Evolutionary conservation across 768 basidiomycete genomes (phyloP).

Genomic region (Cystofilobasidium macerans): DNA sequence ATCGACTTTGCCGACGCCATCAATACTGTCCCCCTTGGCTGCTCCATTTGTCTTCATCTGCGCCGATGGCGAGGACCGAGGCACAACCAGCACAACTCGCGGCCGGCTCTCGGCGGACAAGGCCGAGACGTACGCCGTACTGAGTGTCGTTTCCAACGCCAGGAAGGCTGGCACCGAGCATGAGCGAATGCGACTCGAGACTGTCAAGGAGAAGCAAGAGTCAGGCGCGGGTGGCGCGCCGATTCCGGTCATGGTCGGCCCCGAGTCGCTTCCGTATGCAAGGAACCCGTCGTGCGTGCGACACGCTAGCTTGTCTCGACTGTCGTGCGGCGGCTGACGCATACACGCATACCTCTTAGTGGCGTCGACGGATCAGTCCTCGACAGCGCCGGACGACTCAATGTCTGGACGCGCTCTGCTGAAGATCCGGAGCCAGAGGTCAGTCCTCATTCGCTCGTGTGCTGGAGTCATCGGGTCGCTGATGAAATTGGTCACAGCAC

Average conservation of each 20-base stretch:
- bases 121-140: neutral
- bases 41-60: slow-evolving; percentile 7
- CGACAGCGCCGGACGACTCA: slow-evolving; percentile 20
- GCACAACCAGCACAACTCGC: no score
- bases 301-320: neutral
- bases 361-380: slow-evolving; percentile 25
- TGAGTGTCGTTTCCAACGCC: neutral
- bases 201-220: neutral
- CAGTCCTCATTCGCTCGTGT: no score
- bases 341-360: neutral
- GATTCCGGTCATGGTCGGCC: slow-evolving; percentile 23
- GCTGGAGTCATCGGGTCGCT: no score
- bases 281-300: slow-evolving; percentile 21
- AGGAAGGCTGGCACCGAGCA: neutral
- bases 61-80: neutral
- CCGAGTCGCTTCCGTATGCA: slow-evolving; percentile 25
- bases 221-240: neutral
- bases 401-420: slow-evolving; percentile 18
- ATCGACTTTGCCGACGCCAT: neutral
- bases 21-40: slow-evolving; percentile 14
- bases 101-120: neutral
- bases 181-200: neutral
- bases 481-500: no score
- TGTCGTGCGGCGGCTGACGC: neutral
- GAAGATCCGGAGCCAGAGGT: slow-evolving; percentile 24